phyloP scores from a whole-genome alignment of 331 rosid genomes.

The Acacia concinna region DNA sequence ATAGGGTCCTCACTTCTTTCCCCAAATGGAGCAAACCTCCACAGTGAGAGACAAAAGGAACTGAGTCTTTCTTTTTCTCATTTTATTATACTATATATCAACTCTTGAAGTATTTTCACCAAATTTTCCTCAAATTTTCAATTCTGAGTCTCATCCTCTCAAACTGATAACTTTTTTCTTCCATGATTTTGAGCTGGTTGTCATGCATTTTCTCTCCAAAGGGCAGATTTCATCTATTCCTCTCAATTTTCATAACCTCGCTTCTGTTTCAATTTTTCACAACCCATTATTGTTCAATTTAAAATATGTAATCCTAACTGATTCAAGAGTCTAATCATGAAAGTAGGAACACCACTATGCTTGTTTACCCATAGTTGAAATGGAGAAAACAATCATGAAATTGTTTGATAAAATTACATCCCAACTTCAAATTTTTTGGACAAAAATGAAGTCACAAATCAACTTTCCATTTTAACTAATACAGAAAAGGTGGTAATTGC shows the following conservation, averaged over 20 bases:
- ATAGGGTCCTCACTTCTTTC: conserved; percentile 6
- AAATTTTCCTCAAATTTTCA: conserved; percentile 13
- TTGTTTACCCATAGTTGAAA: neutral
- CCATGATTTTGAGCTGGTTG: neutral
- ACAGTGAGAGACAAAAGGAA: neutral
- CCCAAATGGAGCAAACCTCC: neutral
- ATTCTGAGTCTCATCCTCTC: neutral
- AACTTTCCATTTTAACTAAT: neutral
- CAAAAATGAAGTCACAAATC: neutral
- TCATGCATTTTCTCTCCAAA: neutral
- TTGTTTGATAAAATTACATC: neutral
- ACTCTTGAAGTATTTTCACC: neutral
- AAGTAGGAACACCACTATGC: neutral
- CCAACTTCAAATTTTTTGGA: neutral
- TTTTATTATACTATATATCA: neutral
- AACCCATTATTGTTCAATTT: neutral
- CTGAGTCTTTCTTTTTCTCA: neutral
- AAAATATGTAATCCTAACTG: neutral
- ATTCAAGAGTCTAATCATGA: neutral
- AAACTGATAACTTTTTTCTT: neutral
- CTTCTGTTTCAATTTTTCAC: neutral
- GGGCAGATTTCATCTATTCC: neutral
- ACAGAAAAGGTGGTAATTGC: neutral
- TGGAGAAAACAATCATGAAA: neutral
- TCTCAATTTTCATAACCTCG: neutral